These are phyloP conservation scores for Wolfiporia cocos DNA, from an alignment of 1,284 basidiomycete genomes.

Conservation along the genomic window DNA sequence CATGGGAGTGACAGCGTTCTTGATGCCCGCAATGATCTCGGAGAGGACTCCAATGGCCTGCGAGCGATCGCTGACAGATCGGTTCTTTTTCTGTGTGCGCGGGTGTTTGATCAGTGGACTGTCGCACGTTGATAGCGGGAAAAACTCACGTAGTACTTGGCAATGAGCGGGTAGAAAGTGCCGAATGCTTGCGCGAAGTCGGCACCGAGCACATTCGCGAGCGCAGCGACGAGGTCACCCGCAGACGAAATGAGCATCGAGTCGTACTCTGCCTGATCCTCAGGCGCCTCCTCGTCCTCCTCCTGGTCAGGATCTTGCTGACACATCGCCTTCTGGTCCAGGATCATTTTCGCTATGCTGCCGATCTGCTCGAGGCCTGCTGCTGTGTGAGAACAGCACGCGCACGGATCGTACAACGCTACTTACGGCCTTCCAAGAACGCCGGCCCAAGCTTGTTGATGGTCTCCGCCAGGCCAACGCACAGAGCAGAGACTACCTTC, in stretches of 20 bases:
- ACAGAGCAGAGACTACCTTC: conserved; percentile 82
- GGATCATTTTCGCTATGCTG: conserved; percentile 74
- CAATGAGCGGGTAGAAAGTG: conserved; percentile 85
- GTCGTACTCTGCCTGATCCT: conserved; percentile 94
- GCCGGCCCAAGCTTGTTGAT: conserved; percentile 89
- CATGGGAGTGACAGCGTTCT: conserved; percentile 79
- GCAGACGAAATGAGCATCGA: conserved; percentile 93
- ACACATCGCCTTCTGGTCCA: conserved; percentile 91
- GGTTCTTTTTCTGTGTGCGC: conserved; percentile 65
- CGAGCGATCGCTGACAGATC: conserved; percentile 88
- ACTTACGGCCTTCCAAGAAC: conserved; percentile 69
- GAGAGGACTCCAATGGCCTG: conserved; percentile 93
- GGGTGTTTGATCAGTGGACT: too few species aligned
- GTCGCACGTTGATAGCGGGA: too few species aligned
- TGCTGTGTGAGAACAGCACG: too few species aligned
- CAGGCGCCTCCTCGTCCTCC: conserved; percentile 73
- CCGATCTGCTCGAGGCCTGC: conserved; percentile 78
- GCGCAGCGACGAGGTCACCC: conserved; percentile 88
- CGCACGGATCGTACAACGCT: too few species aligned
- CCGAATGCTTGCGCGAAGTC: conserved; percentile 86
- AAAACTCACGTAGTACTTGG: conserved; percentile 86
- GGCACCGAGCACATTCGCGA: conserved; percentile 81
- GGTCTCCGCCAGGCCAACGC: conserved; percentile 84
- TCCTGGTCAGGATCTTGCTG: conserved; percentile 97
- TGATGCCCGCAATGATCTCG: conserved; percentile 94